phyloP scores from a whole-genome alignment of 192 early-diverging fungal genomes.

The Podila horticola region DNA sequence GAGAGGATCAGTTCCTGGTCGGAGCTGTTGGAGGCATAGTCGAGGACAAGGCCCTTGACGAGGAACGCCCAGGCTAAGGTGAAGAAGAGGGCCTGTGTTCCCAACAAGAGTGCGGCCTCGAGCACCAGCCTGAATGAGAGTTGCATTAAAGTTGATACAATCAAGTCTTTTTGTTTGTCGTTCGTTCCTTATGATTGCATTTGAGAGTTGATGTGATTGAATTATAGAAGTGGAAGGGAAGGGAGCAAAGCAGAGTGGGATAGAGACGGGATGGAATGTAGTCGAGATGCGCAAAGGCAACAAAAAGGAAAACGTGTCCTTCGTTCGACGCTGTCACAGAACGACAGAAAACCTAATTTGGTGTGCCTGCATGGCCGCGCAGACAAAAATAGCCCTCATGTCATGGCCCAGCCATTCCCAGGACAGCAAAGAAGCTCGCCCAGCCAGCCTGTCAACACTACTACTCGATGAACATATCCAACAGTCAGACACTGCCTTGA shows the following conservation, averaged over 20 bases:
- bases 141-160: neutral
- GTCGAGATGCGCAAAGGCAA: neutral
- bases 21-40: slow-evolving; percentile 67
- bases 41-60: slow-evolving; percentile 72
- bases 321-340: too few species aligned
- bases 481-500: too few species aligned
- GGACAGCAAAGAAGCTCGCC: too few species aligned
- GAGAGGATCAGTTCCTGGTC: slow-evolving; percentile 49
- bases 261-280: neutral
- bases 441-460: too few species aligned
- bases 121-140: slow-evolving; percentile 44
- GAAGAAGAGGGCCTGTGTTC: slow-evolving; percentile 75
- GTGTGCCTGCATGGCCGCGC: too few species aligned
- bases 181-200: too few species aligned
- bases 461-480: too few species aligned
- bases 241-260: neutral
- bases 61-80: slow-evolving; percentile 78
- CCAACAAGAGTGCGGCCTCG: slow-evolving; percentile 65
- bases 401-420: too few species aligned
- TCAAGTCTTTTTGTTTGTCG: too few species aligned
- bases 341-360: too few species aligned
- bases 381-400: too few species aligned
- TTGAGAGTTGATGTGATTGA: neutral
- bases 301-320: neutral
- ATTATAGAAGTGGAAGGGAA: neutral